A percentile compares a stretch with the other conserved stretches of the same genome.
These are phyloP conservation scores for Candida sithepensis DNA, from an alignment of 805 yeast genomes.

Conservation along the genomic window DNA sequence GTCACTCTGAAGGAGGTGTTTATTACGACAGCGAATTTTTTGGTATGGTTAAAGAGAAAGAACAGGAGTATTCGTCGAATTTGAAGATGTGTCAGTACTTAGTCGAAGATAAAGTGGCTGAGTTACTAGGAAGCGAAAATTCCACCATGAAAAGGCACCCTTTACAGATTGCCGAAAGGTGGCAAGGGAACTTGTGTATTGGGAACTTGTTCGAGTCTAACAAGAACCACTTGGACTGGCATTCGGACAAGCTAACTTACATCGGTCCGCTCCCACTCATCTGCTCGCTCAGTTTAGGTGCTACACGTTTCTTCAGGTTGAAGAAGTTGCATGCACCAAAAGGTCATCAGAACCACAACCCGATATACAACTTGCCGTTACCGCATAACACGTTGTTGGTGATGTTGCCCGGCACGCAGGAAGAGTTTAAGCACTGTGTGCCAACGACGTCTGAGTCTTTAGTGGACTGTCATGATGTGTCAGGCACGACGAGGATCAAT, in stretches of 20 bases:
- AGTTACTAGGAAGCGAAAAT: conserved; percentile 22
- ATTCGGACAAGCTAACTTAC: conserved; percentile 68
- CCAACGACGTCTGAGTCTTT: conserved; percentile 41
- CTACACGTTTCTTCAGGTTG: conserved; percentile 63
- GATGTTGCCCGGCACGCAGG: conserved; percentile 82
- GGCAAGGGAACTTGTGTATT: conserved; percentile 54
- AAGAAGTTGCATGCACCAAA: conserved; percentile 35
- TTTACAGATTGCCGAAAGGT: conserved; percentile 37
- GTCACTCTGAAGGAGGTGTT: background rate
- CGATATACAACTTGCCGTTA: conserved; percentile 50
- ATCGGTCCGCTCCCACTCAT: conserved; percentile 71
- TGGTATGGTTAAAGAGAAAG: conserved; percentile 15
- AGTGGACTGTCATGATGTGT: conserved; percentile 36
- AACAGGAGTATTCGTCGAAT: conserved; percentile 21
- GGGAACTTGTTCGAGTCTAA: conserved; percentile 53
- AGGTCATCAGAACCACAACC: conserved; percentile 21
- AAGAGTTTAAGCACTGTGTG: conserved; percentile 65
- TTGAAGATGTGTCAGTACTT: conserved; percentile 38
- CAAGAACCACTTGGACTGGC: conserved; percentile 61
- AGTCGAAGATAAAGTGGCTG: conserved; percentile 39
- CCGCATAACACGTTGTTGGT: conserved; percentile 68
- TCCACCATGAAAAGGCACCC: conserved; percentile 26
- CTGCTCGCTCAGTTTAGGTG: conserved; percentile 67
- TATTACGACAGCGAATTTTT: conserved; percentile 14
- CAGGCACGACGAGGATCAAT: conserved; percentile 54